Conservation (phyloP, 305 asterid genomes). For the Fraxinus dipetala region DNA sequence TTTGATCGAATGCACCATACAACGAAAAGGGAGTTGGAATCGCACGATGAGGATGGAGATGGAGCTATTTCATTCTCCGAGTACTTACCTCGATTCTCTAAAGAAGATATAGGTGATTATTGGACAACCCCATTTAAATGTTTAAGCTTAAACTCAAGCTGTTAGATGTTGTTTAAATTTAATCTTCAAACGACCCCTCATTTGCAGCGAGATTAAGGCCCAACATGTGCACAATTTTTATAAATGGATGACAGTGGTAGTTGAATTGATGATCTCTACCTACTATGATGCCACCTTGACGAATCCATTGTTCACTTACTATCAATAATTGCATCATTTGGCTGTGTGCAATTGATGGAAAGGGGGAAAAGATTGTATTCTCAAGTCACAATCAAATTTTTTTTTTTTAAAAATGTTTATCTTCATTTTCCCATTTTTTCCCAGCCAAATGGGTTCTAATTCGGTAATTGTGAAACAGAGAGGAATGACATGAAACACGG, state of each 20-base stretch:
- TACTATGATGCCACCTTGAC: not conserved
- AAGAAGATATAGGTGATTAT: constrained; percentile 31
- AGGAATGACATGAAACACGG: constrained; percentile 29
- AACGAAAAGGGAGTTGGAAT: constrained; percentile 24
- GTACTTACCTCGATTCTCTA: constrained; percentile 27
- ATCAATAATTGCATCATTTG: not conserved
- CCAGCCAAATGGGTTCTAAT: constrained; percentile 20
- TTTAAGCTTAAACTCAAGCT: not conserved
- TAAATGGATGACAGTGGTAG: not conserved
- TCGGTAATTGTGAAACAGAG: constrained; percentile 25
- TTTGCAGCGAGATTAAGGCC: not conserved
- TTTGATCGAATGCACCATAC: constrained; percentile 29
- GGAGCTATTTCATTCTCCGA: constrained; percentile 35
- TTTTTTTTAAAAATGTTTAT: not conserved
- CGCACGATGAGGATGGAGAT: constrained; percentile 32
- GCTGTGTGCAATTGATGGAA: not conserved
- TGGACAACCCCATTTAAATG: not conserved
- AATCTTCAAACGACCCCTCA: not conserved
- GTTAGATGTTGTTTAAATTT: not conserved
- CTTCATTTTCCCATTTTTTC: not conserved
- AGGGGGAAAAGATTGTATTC: not conserved
- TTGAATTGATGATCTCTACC: not conserved
- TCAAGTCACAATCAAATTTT: not conserved
- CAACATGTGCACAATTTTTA: not conserved
- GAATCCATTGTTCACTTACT: not conserved